Base-by-base conservation (phyloP, 768 basidiomycete genomes). In the Sarcodon aspratus region DNA sequence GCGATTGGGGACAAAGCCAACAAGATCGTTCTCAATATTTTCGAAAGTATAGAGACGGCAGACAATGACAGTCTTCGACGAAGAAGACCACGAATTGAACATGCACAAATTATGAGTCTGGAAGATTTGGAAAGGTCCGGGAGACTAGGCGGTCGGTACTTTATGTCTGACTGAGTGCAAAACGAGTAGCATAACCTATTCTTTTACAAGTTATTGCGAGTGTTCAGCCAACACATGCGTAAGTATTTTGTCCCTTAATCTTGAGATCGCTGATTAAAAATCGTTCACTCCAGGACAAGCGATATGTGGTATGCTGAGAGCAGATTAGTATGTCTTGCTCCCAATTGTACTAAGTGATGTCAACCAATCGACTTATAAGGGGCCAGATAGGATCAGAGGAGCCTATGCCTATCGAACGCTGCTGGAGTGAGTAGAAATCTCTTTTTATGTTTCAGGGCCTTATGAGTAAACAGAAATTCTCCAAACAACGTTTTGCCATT, bases 181-280 rank as follows among this genome's bases (percentile, higher is more conserved):
- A 27, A 5, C 21, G 3, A 27, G 5, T 27, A 5, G 21, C 5
- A 2, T 27, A 27, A 27, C 21, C 3, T 27, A 27, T 27, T 27
- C 21, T 15, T 13, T 12, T n/a, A 33, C n/a, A 40, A 92, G 88
- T 97, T 17, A 85, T 95, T 57, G 76, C 86, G 5, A 94, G 91
- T 55, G 89, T 95, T 3, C 93, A 97, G 58, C 93, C 93, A 0
- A 93, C 89, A 1, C 92, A 96, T 59, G 90, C 83, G 78, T 90
- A 65, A 65, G 80, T 67, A 9, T 52, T 55, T 56, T 46, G 53
- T 53, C 50, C 17, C 11, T 36, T 7, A 11, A 15, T 33, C 35
- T 36, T 27, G 13, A 17, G 15, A n/a, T 33, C 12, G 13, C 9
- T 10, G 46, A 31, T 46, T 34, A 13, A 17, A 13, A 32, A 9